Evolutionary conservation across 306 rosid genomes (phyloP).

Genomic region (Cicer chorassanicum): DNA sequence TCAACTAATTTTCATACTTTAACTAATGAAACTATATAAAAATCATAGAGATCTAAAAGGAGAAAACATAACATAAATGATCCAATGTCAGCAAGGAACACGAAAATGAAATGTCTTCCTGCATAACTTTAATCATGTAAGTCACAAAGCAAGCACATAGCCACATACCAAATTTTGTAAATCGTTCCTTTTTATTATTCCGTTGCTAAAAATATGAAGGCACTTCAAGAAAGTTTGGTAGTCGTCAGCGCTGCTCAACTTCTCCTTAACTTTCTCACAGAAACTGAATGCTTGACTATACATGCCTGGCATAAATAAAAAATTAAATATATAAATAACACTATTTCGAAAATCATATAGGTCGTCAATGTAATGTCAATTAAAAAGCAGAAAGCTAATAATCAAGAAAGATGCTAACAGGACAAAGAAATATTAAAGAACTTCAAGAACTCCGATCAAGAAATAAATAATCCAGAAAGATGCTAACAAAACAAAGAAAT

Average conservation of each 20-base stretch:
- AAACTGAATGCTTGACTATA: conserved; percentile 80
- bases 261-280: conserved; percentile 89
- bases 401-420: conserved; percentile 31
- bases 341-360: conserved; percentile 37
- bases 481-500: conserved; percentile 29
- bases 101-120: conserved; percentile 23
- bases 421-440: conserved; percentile 38
- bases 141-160: conserved; percentile 58
- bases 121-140: conserved; percentile 23
- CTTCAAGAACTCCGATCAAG: conserved; percentile 29
- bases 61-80: conserved; percentile 20
- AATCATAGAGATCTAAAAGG: conserved; percentile 9
- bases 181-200: conserved; percentile 87
- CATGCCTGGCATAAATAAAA: conserved; percentile 66
- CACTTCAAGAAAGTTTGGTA: conserved; percentile 87
- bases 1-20: conserved; percentile 11
- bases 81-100: conserved; percentile 32
- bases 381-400: conserved; percentile 24
- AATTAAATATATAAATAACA: conserved; percentile 28
- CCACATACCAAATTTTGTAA: conserved; percentile 85
- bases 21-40: conserved; percentile 26
- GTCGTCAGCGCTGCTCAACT: conserved; percentile 80
- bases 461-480: too few species aligned
- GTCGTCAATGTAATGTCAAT: conserved; percentile 35
- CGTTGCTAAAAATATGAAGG: conserved; percentile 83